Evolutionary conservation across 495 filamentous ascomycete species (phyloP), one percentile per base, ranked within the genome.

Genomic region (Aspergillus affinis): DNA sequence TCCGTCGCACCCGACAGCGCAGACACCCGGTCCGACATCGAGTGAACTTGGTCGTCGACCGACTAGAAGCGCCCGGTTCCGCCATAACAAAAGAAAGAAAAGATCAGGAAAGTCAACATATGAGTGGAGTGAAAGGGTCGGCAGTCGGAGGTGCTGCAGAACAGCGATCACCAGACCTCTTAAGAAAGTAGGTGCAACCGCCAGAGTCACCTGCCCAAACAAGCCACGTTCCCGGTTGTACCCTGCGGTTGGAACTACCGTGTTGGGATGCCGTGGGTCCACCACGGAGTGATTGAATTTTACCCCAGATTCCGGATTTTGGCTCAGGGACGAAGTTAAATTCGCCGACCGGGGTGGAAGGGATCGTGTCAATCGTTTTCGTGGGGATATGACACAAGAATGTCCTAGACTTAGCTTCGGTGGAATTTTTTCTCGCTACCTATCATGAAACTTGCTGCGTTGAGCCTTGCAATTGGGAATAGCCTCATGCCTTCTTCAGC

Each of bases 1-100:
- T 71, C 21, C 72, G 61, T 47, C 75, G 73, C 30, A 68, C 61
- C 9, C 76, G 72, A 69, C 78, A 81, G 27, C 75, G 72, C 62
- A 75, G 65, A 54, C 77, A 81, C 7, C 78, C 78, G 1, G 73
- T 81, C 46, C 78, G 66, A 49, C 73, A 74, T 64, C 72, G 59
- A 7, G 67, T 77, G 32, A 72, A 61, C 49, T 61, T 63, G 6
- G 60, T 49, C 29, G 59, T 47, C 6, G 49, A 48, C 41, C 48
- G 54, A 29, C 9, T 48, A 12, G 49, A 32, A 6, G 20, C 18
- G n/a, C 29, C 44, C 7, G 30, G 18, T 36, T 61, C 59, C 29
- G 48, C 51, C 55, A 55, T 55, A 41, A 41, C 36, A 15, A 41
- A 13, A 26, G 23, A 26, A 26, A 26, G 29, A 32, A 32, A 32